Conservation (phyloP, 2,329 filamentous ascomycete species). For the Ophiostoma sp. region DNA sequence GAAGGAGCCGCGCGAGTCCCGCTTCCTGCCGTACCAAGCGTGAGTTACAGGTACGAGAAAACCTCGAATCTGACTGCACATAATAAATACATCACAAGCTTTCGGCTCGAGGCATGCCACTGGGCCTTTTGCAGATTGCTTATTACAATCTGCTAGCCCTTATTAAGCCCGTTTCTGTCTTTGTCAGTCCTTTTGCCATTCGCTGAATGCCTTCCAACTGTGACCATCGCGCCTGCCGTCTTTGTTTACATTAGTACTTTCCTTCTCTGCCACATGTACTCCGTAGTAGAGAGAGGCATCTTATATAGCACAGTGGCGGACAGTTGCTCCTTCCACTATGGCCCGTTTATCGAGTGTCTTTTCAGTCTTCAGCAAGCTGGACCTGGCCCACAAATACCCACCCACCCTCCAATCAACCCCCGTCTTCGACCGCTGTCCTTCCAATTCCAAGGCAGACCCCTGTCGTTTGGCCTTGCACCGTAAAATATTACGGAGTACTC, state of each 20-base stretch:
- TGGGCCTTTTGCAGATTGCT: slow-evolving; percentile 11
- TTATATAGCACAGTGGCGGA: too few relatives aligned
- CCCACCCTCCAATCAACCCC: slow-evolving; percentile 25
- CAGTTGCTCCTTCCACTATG: background rate
- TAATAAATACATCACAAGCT: background rate
- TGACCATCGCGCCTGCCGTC: slow-evolving; percentile 4
- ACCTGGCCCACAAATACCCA: slow-evolving; percentile 20
- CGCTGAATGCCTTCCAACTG: background rate
- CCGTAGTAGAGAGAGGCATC: too few relatives aligned
- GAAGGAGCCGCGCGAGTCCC: slow-evolving; percentile 8
- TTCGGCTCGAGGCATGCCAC: background rate
- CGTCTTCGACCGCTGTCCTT: slow-evolving; percentile 16
- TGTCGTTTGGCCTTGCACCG: slow-evolving; percentile 18
- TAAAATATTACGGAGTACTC: background rate
- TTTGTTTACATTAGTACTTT: background rate
- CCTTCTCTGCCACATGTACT: background rate
- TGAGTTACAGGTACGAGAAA: background rate
- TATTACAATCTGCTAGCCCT: background rate
- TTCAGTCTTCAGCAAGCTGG: slow-evolving; percentile 13
- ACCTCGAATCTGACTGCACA: background rate
- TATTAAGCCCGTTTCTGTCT: background rate
- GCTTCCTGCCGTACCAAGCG: background rate
- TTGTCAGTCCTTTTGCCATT: background rate
- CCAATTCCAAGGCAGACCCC: slow-evolving; percentile 27
- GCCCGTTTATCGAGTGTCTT: slow-evolving; percentile 11